Evolutionary conservation across 768 basidiomycete genomes (phyloP).

Genomic region (Coprinopsis marcescibilis): DNA sequence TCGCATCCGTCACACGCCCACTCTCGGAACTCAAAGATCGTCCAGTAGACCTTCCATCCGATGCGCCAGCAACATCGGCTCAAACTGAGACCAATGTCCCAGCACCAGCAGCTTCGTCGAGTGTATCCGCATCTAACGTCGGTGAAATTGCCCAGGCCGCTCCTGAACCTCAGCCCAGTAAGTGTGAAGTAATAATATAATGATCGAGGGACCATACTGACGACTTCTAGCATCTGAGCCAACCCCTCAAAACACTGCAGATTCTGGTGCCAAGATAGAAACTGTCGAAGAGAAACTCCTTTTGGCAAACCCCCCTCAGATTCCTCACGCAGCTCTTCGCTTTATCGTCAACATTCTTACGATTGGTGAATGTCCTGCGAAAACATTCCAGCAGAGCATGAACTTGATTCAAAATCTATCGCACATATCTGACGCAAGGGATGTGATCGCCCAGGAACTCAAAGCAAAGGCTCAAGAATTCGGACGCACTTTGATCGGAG

Average conservation of each 20-base stretch:
- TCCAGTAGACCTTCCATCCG: background rate
- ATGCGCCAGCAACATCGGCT: background rate
- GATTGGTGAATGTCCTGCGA: conserved; percentile 92
- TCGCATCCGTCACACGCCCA: conserved; percentile 86
- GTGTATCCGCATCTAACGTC: too few species aligned
- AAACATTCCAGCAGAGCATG: conserved; percentile 93
- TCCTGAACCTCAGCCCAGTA: background rate
- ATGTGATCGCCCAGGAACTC: conserved; percentile 85
- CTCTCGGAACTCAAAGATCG: conserved; percentile 58
- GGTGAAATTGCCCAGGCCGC: too few species aligned
- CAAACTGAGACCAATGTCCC: too few species aligned
- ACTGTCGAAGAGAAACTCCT: conserved; percentile 43
- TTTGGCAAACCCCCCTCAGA: conserved; percentile 71
- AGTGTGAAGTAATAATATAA: background rate
- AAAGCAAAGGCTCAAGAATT: conserved; percentile 83
- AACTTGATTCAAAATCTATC: conserved; percentile 91
- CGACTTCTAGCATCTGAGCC: conserved; percentile 7
- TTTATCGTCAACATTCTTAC: conserved; percentile 96
- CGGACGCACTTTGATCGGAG: conserved; percentile 64
- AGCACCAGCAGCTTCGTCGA: too few species aligned
- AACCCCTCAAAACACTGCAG: background rate
- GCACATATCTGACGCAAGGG: conserved; percentile 80
- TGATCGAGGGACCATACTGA: background rate
- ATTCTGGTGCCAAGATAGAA: conserved; percentile 23
- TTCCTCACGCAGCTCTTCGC: conserved; percentile 79